Evolutionary conservation across 345 rosid species (phyloP).

Genomic region (Nasturtium officinale): DNA sequence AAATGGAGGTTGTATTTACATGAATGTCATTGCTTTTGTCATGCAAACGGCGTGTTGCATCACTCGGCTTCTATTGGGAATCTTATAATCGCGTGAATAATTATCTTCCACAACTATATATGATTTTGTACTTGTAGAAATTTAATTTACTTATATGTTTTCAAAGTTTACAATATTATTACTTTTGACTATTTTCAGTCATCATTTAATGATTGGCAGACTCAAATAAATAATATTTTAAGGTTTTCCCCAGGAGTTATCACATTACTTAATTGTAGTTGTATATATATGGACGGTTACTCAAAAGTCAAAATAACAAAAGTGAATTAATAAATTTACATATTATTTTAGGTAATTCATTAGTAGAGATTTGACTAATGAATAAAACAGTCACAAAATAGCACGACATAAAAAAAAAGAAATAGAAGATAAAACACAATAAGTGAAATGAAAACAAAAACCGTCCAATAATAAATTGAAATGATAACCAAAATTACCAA

Average conservation of each 20-base stretch:
- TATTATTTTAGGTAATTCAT: not conserved
- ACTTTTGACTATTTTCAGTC: not conserved
- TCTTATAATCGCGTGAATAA: constrained; percentile 1
- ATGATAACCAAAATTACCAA: constrained; percentile 18
- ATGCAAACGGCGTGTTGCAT: constrained; percentile 44
- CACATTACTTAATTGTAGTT: not conserved
- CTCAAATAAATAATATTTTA: not conserved
- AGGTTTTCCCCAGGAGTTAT: not conserved
- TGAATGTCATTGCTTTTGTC: constrained; percentile 31
- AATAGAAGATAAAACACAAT: too few species aligned
- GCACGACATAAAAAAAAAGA: not conserved
- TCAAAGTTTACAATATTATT: too few species aligned
- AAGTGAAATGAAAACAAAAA: not conserved
- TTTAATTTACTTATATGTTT: too few species aligned
- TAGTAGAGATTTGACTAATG: not conserved
- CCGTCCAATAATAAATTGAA: not conserved
- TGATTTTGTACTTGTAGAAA: too few species aligned
- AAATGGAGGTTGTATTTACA: constrained; percentile 13
- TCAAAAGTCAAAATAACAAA: not conserved
- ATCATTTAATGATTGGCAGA: constrained; percentile 8
- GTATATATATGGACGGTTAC: not conserved
- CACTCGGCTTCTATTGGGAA: constrained; percentile 8
- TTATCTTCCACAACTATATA: not conserved
- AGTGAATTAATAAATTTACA: not conserved
- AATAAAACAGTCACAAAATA: not conserved